A percentile compares a stretch with the other conserved stretches of the same genome.
Evolutionary conservation across 148 eudicot genomes (phyloP).

Genomic region (Cornus suecica): DNA sequence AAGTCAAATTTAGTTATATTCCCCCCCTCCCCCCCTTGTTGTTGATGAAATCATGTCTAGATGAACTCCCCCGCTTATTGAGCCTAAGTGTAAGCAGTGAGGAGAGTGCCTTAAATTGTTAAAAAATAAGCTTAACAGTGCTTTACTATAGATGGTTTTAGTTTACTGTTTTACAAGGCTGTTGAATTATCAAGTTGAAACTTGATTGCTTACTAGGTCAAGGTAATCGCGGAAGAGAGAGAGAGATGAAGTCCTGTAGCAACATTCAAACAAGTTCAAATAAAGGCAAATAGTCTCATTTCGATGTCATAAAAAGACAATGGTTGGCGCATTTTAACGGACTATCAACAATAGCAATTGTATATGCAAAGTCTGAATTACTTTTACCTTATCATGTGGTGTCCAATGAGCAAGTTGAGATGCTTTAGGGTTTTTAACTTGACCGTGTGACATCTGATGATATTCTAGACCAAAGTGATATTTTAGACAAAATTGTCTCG

Average conservation of each 20-base stretch:
- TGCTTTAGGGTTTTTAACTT: background rate
- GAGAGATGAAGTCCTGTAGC: too few species aligned
- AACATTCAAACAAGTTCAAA: too few species aligned
- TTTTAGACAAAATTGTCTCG: background rate
- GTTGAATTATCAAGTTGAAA: background rate
- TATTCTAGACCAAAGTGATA: background rate
- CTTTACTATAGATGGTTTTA: background rate
- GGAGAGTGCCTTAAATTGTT: too few species aligned
- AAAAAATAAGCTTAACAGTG: background rate
- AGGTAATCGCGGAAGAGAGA: background rate
- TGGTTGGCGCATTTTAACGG: background rate
- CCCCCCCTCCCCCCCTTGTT: background rate
- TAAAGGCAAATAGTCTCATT: background rate
- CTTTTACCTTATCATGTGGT: background rate
- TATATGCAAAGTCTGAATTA: background rate
- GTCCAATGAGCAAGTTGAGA: background rate
- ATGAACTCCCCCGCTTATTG: background rate
- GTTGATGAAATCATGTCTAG: background rate
- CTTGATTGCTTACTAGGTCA: background rate
- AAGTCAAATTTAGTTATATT: background rate
- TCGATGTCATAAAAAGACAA: background rate
- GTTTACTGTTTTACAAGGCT: background rate
- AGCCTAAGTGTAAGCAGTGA: too few species aligned
- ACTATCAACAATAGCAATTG: background rate
- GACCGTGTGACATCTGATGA: background rate